Conservation (phyloP, 495 filamentous ascomycete species). For the Lentithecium fluviatile region DNA sequence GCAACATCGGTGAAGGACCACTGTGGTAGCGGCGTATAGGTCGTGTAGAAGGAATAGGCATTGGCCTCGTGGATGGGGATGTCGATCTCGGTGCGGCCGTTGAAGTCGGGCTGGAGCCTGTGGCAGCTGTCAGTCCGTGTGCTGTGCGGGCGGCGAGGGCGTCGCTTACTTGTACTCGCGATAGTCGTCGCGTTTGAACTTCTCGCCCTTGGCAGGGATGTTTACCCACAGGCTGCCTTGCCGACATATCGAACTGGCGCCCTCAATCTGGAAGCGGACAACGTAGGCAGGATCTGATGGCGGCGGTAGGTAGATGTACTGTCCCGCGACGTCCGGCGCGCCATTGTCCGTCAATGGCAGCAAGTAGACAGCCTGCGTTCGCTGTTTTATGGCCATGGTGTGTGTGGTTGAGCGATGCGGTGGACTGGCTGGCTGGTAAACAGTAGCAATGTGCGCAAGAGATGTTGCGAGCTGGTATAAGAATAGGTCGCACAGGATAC, state of each 20-base stretch:
- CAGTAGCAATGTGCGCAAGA: conserved; percentile 4
- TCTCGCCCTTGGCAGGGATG: conserved; percentile 70
- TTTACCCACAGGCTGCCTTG: conserved; percentile 96
- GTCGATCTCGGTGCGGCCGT: conserved; percentile 82
- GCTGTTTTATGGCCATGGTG: conserved; percentile 12
- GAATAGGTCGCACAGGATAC: not conserved
- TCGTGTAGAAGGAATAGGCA: conserved; percentile 93
- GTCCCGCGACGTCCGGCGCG: conserved; percentile 82
- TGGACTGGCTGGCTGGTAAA: conserved; percentile 22
- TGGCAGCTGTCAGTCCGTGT: conserved; percentile 4
- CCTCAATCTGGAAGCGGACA: conserved; percentile 90
- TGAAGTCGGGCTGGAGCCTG: conserved; percentile 90
- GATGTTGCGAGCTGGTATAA: not conserved
- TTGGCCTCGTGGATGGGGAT: conserved; percentile 81
- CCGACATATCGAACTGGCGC: conserved; percentile 91
- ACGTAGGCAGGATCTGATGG: conserved; percentile 67
- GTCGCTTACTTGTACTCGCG: conserved; percentile 68
- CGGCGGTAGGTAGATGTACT: conserved; percentile 87
- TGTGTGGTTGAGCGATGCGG: conserved; percentile 8
- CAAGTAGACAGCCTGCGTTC: conserved; percentile 61
- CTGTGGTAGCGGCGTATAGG: conserved; percentile 80
- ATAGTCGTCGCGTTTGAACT: conserved; percentile 75
- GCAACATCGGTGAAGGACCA: conserved; percentile 60
- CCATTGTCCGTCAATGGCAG: conserved; percentile 89
- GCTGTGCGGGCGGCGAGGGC: not conserved